Conservation (phyloP, 2,329 filamentous ascomycete species). For the Xylariales sp. region DNA sequence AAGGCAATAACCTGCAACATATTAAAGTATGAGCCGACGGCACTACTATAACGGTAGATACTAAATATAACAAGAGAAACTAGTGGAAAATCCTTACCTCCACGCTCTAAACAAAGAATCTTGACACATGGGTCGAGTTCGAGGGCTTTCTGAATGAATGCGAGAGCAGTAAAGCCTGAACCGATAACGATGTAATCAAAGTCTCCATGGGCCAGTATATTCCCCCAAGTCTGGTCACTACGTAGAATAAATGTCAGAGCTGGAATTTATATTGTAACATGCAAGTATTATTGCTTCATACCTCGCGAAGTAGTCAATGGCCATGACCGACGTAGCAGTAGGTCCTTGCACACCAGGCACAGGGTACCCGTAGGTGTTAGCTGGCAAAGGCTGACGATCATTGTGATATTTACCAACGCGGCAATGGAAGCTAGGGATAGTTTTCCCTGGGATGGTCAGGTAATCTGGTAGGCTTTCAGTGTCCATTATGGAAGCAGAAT, state of each 20-base stretch:
- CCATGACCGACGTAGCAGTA: neutral
- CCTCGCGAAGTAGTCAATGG: neutral
- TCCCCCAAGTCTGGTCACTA: neutral
- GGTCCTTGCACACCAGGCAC: neutral
- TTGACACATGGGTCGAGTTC: neutral
- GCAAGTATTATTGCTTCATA: no score
- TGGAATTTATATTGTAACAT: no score
- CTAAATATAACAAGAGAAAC: no score
- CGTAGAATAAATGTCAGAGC: neutral
- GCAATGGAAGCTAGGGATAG: neutral
- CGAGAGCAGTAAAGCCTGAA: neutral
- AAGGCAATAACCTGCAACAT: neutral
- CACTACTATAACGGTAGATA: no score
- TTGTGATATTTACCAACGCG: neutral
- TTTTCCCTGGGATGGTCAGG: no score
- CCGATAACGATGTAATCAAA: neutral
- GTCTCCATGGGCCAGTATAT: neutral
- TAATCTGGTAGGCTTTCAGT: no score
- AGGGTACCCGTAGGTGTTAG: neutral
- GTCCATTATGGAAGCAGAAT: no score
- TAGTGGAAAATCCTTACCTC: no score
- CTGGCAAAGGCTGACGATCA: neutral
- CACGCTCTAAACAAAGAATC: neutral
- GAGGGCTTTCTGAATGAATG: neutral
- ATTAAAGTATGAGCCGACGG: no score